These are phyloP conservation scores for Ustilago nuda DNA, from an alignment of 1,284 basidiomycete species.

Conservation along the genomic window DNA sequence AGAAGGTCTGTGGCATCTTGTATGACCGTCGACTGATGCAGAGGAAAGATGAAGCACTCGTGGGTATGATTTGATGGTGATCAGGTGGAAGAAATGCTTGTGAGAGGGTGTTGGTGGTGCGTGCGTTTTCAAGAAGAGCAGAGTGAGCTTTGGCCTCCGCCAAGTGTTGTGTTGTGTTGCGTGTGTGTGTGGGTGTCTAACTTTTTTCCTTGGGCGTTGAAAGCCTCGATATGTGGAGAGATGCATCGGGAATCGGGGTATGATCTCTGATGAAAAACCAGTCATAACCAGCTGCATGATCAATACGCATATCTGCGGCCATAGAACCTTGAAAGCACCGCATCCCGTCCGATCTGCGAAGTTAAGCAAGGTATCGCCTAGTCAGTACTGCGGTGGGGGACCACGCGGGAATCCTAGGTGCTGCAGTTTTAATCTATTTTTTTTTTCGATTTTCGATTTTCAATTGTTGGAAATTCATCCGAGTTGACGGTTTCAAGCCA, in stretches of 20 bases:
- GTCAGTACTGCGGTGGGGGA: constrained; percentile 87
- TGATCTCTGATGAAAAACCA: background rate
- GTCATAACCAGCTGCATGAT: background rate
- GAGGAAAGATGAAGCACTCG: background rate
- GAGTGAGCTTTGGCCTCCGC: constrained; percentile 2
- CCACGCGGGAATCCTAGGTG: constrained; percentile 84
- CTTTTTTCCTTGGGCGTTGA: background rate
- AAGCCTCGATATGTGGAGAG: constrained; percentile 20
- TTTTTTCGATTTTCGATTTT: constrained; percentile 1
- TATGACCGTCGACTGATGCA: background rate
- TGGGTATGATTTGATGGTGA: background rate
- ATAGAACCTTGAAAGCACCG: constrained; percentile 83
- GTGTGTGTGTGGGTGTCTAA: constrained; percentile 2
- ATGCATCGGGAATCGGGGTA: constrained; percentile 6
- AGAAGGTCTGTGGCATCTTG: constrained; percentile 41
- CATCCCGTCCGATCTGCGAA: constrained; percentile 84
- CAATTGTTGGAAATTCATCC: constrained; percentile 18
- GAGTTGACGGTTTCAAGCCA: constrained; percentile 9
- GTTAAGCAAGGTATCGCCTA: constrained; percentile 82
- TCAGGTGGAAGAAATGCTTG: background rate
- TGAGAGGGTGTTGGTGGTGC: background rate
- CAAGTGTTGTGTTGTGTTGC: background rate
- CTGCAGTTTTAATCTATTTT: constrained; percentile 73
- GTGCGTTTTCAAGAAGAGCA: constrained; percentile 1
- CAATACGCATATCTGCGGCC: constrained; percentile 74